These are phyloP conservation scores for Aquilaria agallochum DNA, from an alignment of 441 rosid genomes.

Conservation along the genomic window DNA sequence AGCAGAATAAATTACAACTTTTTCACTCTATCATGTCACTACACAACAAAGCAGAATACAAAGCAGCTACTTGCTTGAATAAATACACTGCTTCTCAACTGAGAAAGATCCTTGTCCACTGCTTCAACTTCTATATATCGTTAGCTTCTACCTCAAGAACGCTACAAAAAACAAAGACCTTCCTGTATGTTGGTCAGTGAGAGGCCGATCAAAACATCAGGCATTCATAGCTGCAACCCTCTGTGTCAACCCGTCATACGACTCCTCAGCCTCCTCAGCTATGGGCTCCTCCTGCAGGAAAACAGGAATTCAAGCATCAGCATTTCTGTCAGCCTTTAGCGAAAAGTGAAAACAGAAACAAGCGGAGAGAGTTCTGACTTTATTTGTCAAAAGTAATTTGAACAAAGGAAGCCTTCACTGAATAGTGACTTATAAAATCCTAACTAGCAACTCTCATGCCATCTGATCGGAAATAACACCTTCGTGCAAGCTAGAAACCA, in stretches of 20 bases:
- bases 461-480: neutral
- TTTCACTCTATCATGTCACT: constrained; percentile 3
- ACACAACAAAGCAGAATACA: constrained; percentile 14
- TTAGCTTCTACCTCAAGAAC: constrained; percentile 19
- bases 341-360: constrained; percentile 5
- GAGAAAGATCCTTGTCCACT: neutral
- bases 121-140: neutral
- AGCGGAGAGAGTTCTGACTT: constrained; percentile 2
- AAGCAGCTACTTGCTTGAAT: constrained; percentile 4
- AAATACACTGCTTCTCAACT: constrained; percentile 5
- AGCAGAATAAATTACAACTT: too few species aligned
- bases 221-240: constrained; percentile 53
- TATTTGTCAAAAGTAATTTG: constrained; percentile 2
- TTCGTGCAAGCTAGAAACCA: neutral
- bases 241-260: constrained; percentile 39
- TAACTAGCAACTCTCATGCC: neutral
- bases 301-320: neutral
- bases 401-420: too few species aligned
- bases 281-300: constrained; percentile 39
- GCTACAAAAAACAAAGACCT: constrained; percentile 8
- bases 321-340: too few species aligned
- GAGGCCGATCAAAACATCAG: constrained; percentile 16
- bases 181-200: constrained; percentile 5
- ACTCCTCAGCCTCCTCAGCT: constrained; percentile 45
- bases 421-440: too few species aligned